Conservation (phyloP, 805 yeast species). For the Torulaspora microellipsoides region DNA sequence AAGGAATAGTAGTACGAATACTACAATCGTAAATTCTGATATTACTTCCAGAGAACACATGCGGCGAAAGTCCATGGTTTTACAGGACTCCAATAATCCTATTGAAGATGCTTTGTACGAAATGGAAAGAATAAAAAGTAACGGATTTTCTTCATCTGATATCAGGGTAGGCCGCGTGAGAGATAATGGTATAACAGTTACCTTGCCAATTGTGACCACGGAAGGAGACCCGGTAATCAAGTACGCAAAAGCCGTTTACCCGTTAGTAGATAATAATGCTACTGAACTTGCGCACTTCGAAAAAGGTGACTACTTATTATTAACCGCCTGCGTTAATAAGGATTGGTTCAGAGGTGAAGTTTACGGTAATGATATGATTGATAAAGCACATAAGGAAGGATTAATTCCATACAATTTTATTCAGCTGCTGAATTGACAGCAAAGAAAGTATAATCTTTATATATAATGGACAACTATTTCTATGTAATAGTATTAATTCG, state of each 20-base stretch:
- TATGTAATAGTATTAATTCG: conserved; percentile 2
- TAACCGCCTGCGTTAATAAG: conserved; percentile 29
- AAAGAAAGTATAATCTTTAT: not conserved
- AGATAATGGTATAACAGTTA: conserved; percentile 32
- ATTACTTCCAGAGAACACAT: conserved; percentile 1
- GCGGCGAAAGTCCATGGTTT: conserved; percentile 31
- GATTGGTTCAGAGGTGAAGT: conserved; percentile 36
- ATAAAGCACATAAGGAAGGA: conserved; percentile 19
- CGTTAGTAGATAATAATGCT: conserved; percentile 27
- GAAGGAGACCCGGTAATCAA: conserved; percentile 26
- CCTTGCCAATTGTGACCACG: conserved; percentile 27
- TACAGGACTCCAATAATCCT: conserved; percentile 24
- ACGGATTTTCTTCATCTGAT: conserved; percentile 16
- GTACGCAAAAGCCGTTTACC: conserved; percentile 33
- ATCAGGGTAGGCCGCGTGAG: conserved; percentile 22
- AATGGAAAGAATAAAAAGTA: conserved; percentile 28
- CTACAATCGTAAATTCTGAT: conserved; percentile 15
- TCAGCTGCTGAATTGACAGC: conserved; percentile 11
- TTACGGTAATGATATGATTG: conserved; percentile 24
- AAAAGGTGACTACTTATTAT: conserved; percentile 29
- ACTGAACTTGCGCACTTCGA: conserved; percentile 31
- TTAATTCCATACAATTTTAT: conserved; percentile 29
- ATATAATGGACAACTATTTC: not conserved
- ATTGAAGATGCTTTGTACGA: conserved; percentile 32
- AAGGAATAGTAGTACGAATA: conserved; percentile 21